Conservation (phyloP, 139 green algal genomes). For the Chlamydomonas sp. region DNA sequence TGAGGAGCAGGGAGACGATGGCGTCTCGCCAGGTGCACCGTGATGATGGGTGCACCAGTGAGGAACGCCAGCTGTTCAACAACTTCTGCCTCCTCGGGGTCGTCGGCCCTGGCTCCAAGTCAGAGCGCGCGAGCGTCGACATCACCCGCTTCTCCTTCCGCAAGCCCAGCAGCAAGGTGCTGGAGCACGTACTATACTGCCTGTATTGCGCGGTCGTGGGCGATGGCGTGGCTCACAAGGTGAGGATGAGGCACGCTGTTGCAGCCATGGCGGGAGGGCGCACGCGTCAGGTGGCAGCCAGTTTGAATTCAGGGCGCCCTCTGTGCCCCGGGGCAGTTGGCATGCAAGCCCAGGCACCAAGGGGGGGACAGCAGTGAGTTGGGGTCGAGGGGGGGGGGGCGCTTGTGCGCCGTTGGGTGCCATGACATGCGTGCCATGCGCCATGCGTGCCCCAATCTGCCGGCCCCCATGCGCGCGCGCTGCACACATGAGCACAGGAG, state of each 20-base stretch:
- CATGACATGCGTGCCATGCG: too few relatives aligned
- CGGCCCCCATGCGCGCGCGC: too few relatives aligned
- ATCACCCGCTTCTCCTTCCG: constrained; percentile 29
- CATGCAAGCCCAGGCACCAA: too few relatives aligned
- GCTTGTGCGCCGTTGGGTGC: too few relatives aligned
- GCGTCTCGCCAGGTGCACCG: background rate
- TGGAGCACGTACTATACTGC: constrained; percentile 36
- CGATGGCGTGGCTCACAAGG: constrained; percentile 16
- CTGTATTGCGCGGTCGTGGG: constrained; percentile 26
- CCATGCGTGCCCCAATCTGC: too few relatives aligned
- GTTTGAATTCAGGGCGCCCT: too few relatives aligned
- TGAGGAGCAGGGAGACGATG: constrained; percentile 6
- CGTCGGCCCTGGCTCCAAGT: background rate
- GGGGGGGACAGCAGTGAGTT: too few relatives aligned
- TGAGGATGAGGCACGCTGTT: background rate
- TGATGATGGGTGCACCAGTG: constrained; percentile 13
- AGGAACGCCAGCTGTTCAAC: constrained; percentile 24
- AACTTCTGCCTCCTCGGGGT: constrained; percentile 36
- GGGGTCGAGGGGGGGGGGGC: too few relatives aligned
- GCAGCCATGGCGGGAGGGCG: background rate
- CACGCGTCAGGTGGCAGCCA: too few relatives aligned
- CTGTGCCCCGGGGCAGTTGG: too few relatives aligned
- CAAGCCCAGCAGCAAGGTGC: constrained; percentile 29
- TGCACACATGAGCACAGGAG: constrained; percentile 22
- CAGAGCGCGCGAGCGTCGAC: constrained; percentile 12